Evolutionary conservation across 1,284 basidiomycete genomes (phyloP).

Genomic region (Ustilago hordei): DNA sequence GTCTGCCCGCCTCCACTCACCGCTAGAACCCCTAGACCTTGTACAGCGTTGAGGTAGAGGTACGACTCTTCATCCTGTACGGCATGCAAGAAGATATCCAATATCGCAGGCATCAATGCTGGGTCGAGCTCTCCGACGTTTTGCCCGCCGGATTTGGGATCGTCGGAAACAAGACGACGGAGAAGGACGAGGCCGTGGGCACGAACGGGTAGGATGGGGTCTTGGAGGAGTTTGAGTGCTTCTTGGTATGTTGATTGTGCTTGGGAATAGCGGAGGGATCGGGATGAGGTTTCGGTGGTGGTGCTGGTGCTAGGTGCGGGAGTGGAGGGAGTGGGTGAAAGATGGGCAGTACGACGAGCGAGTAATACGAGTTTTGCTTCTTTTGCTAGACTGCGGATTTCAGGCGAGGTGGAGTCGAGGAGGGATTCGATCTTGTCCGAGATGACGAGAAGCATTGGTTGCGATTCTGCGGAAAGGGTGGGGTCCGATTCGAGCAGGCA

Average conservation of each 20-base stretch:
- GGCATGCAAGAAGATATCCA: conserved; percentile 86
- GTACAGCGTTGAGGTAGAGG: conserved; percentile 91
- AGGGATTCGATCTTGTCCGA: conserved; percentile 47
- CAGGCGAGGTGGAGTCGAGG: conserved; percentile 43
- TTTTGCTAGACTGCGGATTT: conserved; percentile 75
- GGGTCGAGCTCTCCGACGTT: conserved; percentile 40
- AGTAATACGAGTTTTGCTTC: conserved; percentile 86
- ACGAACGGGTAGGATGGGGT: conserved; percentile 92
- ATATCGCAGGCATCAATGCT: conserved; percentile 80
- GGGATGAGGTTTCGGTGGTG: conserved; percentile 50
- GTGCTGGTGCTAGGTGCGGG: not conserved
- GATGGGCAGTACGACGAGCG: conserved; percentile 73
- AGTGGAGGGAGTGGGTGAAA: not conserved
- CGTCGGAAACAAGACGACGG: conserved; percentile 55
- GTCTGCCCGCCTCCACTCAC: conserved; percentile 41
- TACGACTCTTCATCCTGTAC: conserved; percentile 94
- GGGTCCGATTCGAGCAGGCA: conserved; percentile 60
- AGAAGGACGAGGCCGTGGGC: conserved; percentile 79
- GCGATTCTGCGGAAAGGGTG: conserved; percentile 37
- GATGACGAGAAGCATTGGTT: conserved; percentile 61
- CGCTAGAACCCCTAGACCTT: conserved; percentile 78
- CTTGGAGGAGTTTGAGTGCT: conserved; percentile 86
- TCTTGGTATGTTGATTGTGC: conserved; percentile 77
- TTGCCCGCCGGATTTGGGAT: conserved; percentile 29
- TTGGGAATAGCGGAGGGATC: conserved; percentile 60